Evolutionary conservation across 179 eudicot species (phyloP), one percentile per base, ranked within the genome.

Genomic region (Beta corolliflora): DNA sequence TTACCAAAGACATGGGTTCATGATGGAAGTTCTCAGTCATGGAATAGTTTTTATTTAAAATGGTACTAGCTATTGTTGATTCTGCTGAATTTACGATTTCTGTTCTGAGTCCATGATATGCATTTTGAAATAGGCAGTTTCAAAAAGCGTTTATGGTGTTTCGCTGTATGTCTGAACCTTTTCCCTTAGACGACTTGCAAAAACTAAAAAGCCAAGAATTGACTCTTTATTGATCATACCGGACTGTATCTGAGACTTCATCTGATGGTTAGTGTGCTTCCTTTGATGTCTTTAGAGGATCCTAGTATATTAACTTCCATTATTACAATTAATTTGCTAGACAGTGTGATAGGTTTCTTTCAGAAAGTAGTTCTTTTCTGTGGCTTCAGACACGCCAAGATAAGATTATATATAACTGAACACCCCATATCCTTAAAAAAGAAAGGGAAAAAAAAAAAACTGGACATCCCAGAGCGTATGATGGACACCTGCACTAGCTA

Each of bases 101-200:
- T 74, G 25, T 18, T 18, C 50, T 5, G 9, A 9, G 36, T 74
- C 23, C 50, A 55, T 55, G 15, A 9, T 19, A 73, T 9, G n/a
- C 21, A 7, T 3, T 77, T 21, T 50, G 12, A 7, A 46, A 8
- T 29, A 48, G 60, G 48, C 14, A 5, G 46, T 65, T 64, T 25
- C 72, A 50, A 45, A 63, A 19, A 12, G 63, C 9, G 23, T 15
- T n/a, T 61, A 36, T 44, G 54, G 44, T 72, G 16, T 50, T 50
- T 72, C 50, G 10, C 64, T 74, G 64, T 18, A 74, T 16, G 23
- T 56, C 77, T 73, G 63, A 16, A 36, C 71, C 48, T 67, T 31
- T 58, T n/a, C 16, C 5, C 19, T n/a, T 65, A 25, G 70, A 11
- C 19, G 29, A 7, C 25, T 5, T 48, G 52, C 9, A 48, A 48